Evolutionary conservation across 192 early-diverging fungal species (phyloP).

Genomic region (Linnemannia elongata): DNA sequence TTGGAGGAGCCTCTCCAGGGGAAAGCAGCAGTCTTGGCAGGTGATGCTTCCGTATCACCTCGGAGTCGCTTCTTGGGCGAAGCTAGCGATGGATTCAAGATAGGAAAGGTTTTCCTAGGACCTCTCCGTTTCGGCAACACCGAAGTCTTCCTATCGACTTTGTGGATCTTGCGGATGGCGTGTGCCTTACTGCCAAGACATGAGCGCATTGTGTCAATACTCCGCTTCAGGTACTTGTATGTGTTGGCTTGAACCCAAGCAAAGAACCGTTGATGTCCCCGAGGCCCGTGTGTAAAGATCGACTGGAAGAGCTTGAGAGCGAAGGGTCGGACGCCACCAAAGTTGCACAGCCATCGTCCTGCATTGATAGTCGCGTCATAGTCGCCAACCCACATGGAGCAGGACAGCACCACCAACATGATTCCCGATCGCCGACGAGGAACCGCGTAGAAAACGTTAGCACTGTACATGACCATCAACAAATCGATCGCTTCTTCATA

Average conservation of each 20-base stretch:
- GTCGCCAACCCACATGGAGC: slow-evolving; percentile 54
- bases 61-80: slow-evolving; percentile 18
- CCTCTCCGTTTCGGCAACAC: background rate
- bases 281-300: slow-evolving; percentile 21
- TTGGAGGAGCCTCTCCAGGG: slow-evolving; percentile 1
- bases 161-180: slow-evolving; percentile 1
- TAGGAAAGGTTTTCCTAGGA: background rate
- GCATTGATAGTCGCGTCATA: slow-evolving; percentile 29
- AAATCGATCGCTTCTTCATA: slow-evolving; percentile 41
- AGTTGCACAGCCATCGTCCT: slow-evolving; percentile 26
- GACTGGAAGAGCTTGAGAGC: slow-evolving; percentile 29
- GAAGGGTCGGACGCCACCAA: slow-evolving; percentile 44
- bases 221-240: slow-evolving; percentile 33
- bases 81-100: background rate
- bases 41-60: background rate
- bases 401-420: slow-evolving; percentile 42
- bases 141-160: slow-evolving; percentile 1
- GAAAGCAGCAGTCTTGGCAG: background rate
- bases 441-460: slow-evolving; percentile 41
- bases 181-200: slow-evolving; percentile 11
- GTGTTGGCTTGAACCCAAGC: slow-evolving; percentile 39
- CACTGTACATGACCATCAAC: slow-evolving; percentile 41
- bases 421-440: slow-evolving; percentile 50
- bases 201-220: slow-evolving; percentile 25
- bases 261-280: slow-evolving; percentile 23